Base-by-base conservation (phyloP, 116 monocot genomes). In the Trichopus zeylanicus region DNA sequence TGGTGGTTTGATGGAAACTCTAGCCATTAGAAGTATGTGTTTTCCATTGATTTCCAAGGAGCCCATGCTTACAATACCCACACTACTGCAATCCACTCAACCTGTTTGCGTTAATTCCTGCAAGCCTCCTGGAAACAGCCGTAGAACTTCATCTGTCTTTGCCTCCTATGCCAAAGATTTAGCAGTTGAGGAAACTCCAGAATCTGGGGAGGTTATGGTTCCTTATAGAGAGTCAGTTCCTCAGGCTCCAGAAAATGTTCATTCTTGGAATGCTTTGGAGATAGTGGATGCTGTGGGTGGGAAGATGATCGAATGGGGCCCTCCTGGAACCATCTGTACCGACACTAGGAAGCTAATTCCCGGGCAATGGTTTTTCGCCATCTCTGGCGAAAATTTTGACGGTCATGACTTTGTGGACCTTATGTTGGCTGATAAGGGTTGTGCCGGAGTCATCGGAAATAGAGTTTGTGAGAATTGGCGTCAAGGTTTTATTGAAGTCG, bases 331-430 rank as follows among this genome's bases (percentile, higher is more conserved):
- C 19, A 69, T 75, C 62, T 69, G 63, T 2, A 53, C 32, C 0
- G 75, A 75, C 42, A 75, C 64, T 22, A 51, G 56, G 27, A 64
- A 29, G 22, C 46, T 75, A 59, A 16, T 63, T 51, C 67, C 68
- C 22, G 74, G 68, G 13, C 68, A 74, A 42, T 74, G 74, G 74
- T 68, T 74, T 25, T 68, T 74, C 57, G 68, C 74, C 57, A 49
- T 68, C 16, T 2, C 23, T 2, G 74, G 74, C 12, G 37, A 46
- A 51, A 61, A 49, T 48, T 73, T 46, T 25, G 67, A 73, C 30
- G 73, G 67, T 28, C 75, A 75, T 47, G 64, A 38, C 18, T 69
- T 64, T n/a, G 54, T 75, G 13, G 27, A 53, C n/a, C 8, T 15
- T 26, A 32, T 46, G 1, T 60, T 75, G 24, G 69, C 64, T 0